Percentiles rank a stretch among this genome's conserved stretches.
Conservation (phyloP, 331 rosid genomes). For the Quercus lobata region DNA sequence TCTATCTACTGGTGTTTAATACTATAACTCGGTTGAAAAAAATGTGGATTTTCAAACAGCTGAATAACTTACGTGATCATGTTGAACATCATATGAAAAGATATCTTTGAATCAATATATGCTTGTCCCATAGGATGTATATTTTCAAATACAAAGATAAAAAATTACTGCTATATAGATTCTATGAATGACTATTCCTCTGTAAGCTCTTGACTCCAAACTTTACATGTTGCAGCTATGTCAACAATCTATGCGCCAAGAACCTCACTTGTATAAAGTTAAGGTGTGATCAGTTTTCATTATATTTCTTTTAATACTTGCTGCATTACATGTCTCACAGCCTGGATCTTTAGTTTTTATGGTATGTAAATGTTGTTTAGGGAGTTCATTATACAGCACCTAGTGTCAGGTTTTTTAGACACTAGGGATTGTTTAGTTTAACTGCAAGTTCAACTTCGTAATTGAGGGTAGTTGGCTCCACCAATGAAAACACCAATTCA, state of each 20-base stretch:
- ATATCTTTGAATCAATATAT: background rate
- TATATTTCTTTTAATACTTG: background rate
- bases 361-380: conserved; percentile 1
- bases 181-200: conserved; percentile 3
- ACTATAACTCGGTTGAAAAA: background rate
- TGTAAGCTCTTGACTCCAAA: conserved; percentile 15
- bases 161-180: background rate
- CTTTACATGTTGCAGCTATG: conserved; percentile 54
- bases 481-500: background rate
- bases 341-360: background rate
- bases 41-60: background rate
- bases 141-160: background rate
- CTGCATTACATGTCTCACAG: background rate
- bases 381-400: background rate
- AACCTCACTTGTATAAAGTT: conserved; percentile 17
- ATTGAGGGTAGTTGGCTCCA: background rate
- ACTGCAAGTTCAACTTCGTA: background rate
- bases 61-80: background rate
- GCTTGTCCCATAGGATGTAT: background rate
- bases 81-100: background rate
- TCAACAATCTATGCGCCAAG: conserved; percentile 31
- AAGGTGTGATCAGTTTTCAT: conserved; percentile 42
- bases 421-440: background rate
- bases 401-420: background rate
- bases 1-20: background rate